Conservation (phyloP, 2,329 filamentous ascomycete genomes). For the Westerdykella ornata region DNA sequence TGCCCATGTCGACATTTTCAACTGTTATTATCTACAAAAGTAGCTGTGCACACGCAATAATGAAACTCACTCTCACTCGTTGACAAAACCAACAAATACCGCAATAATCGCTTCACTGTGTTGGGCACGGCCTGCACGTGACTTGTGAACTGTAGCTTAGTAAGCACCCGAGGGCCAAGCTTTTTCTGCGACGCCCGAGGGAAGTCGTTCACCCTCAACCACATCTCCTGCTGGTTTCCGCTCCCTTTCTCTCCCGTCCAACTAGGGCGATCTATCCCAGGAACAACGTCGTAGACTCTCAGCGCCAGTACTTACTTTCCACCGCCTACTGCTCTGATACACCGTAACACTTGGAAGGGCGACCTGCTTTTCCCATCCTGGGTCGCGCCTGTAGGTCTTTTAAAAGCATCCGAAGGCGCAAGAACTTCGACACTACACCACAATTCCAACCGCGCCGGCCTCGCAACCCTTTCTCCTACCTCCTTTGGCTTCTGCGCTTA, state of each 20-base stretch:
- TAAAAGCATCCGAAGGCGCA: conserved; percentile 4
- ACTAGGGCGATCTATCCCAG: conserved; percentile 8
- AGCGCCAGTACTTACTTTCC: neutral
- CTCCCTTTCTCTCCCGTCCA: conserved; percentile 16
- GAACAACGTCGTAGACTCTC: neutral
- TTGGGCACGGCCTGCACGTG: too few species aligned
- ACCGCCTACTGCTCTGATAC: conserved; percentile 8
- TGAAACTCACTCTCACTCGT: too few species aligned
- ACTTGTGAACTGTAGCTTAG: too few species aligned
- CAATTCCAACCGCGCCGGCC: neutral
- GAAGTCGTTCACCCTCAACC: neutral
- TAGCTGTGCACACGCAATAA: too few species aligned
- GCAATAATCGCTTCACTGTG: too few species aligned
- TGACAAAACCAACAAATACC: too few species aligned
- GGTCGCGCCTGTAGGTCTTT: conserved; percentile 22
- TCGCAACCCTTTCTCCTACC: neutral
- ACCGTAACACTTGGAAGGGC: too few species aligned
- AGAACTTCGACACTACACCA: neutral
- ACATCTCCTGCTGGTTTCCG: conserved; percentile 8
- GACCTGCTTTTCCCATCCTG: conserved; percentile 3
- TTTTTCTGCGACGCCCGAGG: conserved; percentile 4
- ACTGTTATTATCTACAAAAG: too few species aligned
- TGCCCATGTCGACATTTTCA: too few species aligned
- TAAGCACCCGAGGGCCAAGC: too few species aligned
- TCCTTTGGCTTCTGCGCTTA: neutral